These are phyloP conservation scores for Paraphaeosphaeria minitans DNA, from an alignment of 2,329 filamentous ascomycete species.

Conservation along the genomic window DNA sequence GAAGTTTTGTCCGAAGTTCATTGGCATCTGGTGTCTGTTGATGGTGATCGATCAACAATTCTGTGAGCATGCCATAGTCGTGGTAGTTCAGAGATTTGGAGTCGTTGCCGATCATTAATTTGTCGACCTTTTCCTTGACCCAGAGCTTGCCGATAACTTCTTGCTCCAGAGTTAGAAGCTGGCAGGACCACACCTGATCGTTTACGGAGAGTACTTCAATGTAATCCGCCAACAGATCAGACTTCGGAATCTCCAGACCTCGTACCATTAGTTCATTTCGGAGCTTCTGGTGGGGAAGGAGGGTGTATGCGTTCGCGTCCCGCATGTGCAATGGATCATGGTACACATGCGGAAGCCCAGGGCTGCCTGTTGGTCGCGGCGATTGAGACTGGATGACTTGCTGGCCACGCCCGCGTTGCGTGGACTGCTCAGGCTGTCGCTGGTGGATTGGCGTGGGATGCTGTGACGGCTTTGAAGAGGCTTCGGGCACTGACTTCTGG, in stretches of 20 bases:
- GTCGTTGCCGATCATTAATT: not conserved
- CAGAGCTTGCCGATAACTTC: not conserved
- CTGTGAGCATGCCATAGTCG: not conserved
- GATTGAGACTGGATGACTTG: not conserved
- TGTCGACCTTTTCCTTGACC: not conserved
- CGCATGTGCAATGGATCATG: not conserved
- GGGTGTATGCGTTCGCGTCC: no score
- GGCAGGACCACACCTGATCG: not conserved
- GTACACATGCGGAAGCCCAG: not conserved
- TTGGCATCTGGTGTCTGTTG: not conserved
- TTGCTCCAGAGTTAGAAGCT: not conserved
- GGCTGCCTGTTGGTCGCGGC: not conserved
- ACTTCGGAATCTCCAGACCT: not conserved
- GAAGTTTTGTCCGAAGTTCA: not conserved
- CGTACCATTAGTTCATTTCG: not conserved
- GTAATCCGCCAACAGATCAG: not conserved
- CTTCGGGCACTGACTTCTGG: no score
- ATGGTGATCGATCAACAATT: not conserved
- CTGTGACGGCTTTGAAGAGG: not conserved
- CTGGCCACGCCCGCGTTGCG: no score
- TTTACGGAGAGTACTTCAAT: not conserved
- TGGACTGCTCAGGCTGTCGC: not conserved
- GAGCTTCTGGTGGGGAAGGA: no score
- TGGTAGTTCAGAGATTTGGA: not conserved
- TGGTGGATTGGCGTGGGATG: not conserved